Percentiles rank a stretch among this genome's conserved stretches.
Evolutionary conservation across 73 alveolate species (phyloP).

Genomic region (Paramecium pentaurelia): DNA sequence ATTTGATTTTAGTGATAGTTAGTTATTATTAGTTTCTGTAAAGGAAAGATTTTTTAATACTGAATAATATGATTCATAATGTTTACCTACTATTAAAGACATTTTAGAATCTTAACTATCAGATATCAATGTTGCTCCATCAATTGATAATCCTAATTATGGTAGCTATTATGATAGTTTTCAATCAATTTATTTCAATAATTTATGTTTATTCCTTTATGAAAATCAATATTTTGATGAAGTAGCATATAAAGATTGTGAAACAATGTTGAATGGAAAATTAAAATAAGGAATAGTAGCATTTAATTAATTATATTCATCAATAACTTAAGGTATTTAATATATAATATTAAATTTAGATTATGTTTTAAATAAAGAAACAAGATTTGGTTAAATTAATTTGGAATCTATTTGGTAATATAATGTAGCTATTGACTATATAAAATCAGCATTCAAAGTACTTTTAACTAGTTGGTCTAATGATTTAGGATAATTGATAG

Average conservation of each 20-base stretch:
- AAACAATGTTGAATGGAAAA: neutral
- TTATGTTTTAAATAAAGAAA: neutral
- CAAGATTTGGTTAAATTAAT: conserved; percentile 16
- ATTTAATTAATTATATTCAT: neutral
- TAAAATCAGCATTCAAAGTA: neutral
- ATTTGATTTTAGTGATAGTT: neutral
- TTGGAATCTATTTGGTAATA: neutral
- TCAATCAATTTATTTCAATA: neutral
- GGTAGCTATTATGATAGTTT: conserved; percentile 6
- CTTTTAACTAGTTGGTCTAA: neutral
- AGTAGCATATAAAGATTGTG: neutral
- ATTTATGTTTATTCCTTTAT: neutral
- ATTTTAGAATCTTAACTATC: neutral
- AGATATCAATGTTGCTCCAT: neutral
- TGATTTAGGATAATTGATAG: neutral
- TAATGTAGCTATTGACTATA: neutral
- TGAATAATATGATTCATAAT: neutral
- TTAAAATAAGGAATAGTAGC: neutral
- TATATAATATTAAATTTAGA: neutral
- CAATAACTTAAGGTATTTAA: neutral
- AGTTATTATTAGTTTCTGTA: neutral
- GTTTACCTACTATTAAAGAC: neutral
- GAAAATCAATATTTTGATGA: neutral
- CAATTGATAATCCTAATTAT: neutral
- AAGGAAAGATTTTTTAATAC: neutral